Percentiles rank a stretch among this genome's conserved stretches.
Conservation (phyloP, 768 basidiomycete species). For the Cyclocybe aegerita region DNA sequence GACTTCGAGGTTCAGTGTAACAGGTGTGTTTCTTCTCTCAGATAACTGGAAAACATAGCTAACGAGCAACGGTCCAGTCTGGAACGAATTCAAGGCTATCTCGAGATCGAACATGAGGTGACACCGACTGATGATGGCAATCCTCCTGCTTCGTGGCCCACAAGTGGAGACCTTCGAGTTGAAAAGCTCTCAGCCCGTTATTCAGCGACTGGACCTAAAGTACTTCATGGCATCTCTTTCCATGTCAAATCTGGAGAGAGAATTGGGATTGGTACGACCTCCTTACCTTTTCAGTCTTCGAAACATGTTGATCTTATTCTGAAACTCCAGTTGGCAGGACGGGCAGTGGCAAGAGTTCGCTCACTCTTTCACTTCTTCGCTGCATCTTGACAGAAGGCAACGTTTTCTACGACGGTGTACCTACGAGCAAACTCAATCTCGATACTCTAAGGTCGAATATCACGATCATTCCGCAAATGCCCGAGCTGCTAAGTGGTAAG, state of each 20-base stretch:
- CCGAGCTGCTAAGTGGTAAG: constrained; percentile 50
- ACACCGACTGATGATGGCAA: constrained; percentile 35
- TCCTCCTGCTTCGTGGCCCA: constrained; percentile 71
- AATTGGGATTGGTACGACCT: constrained; percentile 38
- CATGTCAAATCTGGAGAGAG: constrained; percentile 54
- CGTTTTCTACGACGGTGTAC: constrained; percentile 60
- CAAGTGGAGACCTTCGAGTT: constrained; percentile 53
- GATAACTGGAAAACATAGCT: not conserved
- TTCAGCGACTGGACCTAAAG: constrained; percentile 47
- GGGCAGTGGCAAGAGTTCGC: constrained; percentile 53
- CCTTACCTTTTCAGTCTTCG: not conserved
- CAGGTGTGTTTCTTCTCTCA: constrained; percentile 27
- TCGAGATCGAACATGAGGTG: constrained; percentile 60
- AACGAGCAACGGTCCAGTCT: constrained; percentile 8
- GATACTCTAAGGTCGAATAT: constrained; percentile 56
- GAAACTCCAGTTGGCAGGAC: constrained; percentile 43
- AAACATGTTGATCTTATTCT: constrained; percentile 30
- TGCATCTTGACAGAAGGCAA: constrained; percentile 58
- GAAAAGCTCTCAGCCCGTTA: constrained; percentile 59
- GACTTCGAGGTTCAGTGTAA: constrained; percentile 46
- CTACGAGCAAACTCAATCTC: constrained; percentile 50
- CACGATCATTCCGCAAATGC: constrained; percentile 60
- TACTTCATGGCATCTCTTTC: constrained; percentile 55
- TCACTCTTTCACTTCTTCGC: constrained; percentile 55
- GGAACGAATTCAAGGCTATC: constrained; percentile 73